Evolutionary conservation across 2,329 filamentous ascomycete species (phyloP).

Genomic region (Pezicula neosporulosa): DNA sequence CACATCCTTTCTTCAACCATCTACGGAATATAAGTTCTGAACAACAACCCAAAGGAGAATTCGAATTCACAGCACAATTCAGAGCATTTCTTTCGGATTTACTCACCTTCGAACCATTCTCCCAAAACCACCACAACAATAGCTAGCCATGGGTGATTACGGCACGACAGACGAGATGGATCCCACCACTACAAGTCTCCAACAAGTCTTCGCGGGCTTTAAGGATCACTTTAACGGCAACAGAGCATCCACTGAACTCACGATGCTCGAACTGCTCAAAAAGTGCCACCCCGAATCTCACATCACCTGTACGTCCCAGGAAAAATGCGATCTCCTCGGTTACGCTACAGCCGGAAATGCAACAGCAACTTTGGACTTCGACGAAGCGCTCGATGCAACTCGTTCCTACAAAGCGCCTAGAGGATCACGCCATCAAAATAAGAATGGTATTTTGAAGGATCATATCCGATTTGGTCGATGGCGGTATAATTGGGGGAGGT

Average conservation of each 20-base stretch:
- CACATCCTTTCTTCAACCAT: too few relatives aligned
- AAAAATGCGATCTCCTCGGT: constrained; percentile 14
- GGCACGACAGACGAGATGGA: neutral
- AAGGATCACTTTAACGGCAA: constrained; percentile 4
- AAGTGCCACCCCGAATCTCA: constrained; percentile 6
- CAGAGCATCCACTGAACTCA: constrained; percentile 8
- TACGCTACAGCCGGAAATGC: constrained; percentile 16
- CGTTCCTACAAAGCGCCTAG: constrained; percentile 4
- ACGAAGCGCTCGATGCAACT: constrained; percentile 6
- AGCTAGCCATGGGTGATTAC: neutral
- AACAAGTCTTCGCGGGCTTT: constrained; percentile 9
- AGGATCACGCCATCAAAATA: constrained; percentile 1
- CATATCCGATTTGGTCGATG: constrained; percentile 14
- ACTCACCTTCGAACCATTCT: too few relatives aligned
- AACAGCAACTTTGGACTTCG: neutral
- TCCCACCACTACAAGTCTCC: neutral
- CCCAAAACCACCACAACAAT: too few relatives aligned
- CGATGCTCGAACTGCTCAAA: constrained; percentile 8
- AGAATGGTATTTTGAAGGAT: constrained; percentile 7
- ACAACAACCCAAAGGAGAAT: too few relatives aligned
- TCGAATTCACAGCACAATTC: too few relatives aligned
- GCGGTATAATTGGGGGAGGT: constrained; percentile 10
- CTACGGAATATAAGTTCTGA: too few relatives aligned
- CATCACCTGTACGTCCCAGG: constrained; percentile 5
- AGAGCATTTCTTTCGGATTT: too few relatives aligned